phyloP scores from a whole-genome alignment of 1,284 basidiomycete genomes.

The Cutaneotrichosporon sp. region DNA sequence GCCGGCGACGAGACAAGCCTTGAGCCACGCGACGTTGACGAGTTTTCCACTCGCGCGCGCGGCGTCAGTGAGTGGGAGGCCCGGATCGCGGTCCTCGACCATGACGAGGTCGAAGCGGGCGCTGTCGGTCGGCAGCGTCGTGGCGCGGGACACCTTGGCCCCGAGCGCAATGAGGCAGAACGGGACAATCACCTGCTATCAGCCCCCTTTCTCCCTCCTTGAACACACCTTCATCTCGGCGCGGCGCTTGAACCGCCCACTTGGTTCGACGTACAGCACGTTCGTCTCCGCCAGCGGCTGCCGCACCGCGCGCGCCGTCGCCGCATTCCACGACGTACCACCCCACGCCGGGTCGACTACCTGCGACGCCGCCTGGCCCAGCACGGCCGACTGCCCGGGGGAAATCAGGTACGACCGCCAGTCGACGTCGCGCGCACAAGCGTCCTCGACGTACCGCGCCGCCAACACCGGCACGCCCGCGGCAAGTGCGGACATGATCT shows the following conservation, averaged over 20 bases:
- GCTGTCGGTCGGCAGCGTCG: conserved; percentile 38
- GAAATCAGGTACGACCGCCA: conserved; percentile 65
- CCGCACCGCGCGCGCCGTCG: conserved; percentile 50
- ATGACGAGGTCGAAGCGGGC: conserved; percentile 61
- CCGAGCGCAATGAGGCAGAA: conserved; percentile 65
- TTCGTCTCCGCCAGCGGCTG: conserved; percentile 27
- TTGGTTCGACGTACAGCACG: conserved; percentile 30
- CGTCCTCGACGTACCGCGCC: conserved; percentile 57
- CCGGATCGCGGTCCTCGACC: conserved; percentile 53
- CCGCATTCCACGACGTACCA: conserved; percentile 48
- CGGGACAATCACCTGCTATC: conserved; percentile 53
- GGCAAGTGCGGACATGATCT: conserved; percentile 73
- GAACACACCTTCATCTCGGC: conserved; percentile 24
- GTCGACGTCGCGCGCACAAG: conserved; percentile 45
- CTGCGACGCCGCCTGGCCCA: conserved; percentile 60
- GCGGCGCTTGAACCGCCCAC: conserved; percentile 8
- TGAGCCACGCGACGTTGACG: conserved; percentile 61
- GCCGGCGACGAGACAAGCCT: conserved; percentile 58
- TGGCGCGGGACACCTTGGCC: conserved; percentile 57
- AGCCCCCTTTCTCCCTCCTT: conserved; percentile 1
- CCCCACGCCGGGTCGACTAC: conserved; percentile 68
- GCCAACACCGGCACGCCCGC: conserved; percentile 79
- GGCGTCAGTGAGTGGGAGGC: conserved; percentile 44
- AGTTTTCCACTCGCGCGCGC: conserved; percentile 21
- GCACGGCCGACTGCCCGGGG: conserved; percentile 58